Evolutionary conservation across 2,329 filamentous ascomycete species (phyloP), one percentile per base, ranked within the genome.

Genomic region (Diatrype stigma): DNA sequence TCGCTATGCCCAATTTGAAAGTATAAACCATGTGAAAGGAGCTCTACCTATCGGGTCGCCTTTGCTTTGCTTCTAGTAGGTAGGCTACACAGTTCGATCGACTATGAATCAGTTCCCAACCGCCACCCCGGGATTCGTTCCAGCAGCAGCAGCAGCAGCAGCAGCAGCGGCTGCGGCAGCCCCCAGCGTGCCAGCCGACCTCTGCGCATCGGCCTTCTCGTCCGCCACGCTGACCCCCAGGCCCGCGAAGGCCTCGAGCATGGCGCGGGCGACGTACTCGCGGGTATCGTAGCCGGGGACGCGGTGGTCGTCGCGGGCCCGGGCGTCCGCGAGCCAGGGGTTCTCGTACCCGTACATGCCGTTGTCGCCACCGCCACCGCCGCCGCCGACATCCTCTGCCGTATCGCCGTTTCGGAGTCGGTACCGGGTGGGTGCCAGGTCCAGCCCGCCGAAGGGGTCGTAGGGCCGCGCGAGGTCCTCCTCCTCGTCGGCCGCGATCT

Each of bases 181-280:
- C 14, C 14, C 14, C 7, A 7, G 7, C 7, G 7, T 34, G 30
- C 30, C 30, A 7, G 7, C 14, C 30, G 7, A 7, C 7, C 7
- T 7, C 44, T 61, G 67, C 42, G 74, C 71, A 2, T 60, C 63
- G 2, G 64, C 60, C 69, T 81, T 81, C 64, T 96, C 92, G 44
- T 96, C 90, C 34, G 82, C 86, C 40, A 99, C 76, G 60, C 96
- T 95, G 40, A 96, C 89, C 1, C 89, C 90, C 53, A 99, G 69
- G 0, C 95, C 94, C 0, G 89, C 84, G 70, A 96, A 97, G 0
- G 93, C 91, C 65, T 96, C 92, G 54, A 90, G 88, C 65, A 99
- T 73, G 22, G 89, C 86, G 22, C 92, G 79, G 7, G 84, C 78
- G 62, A 90, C 89, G 65, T 94, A 97, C 65, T 96, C 91, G 32